A percentile compares a stretch with the other conserved stretches of the same genome.
Evolutionary conservation across 371 early-diverging fungal species (phyloP).

Genomic region (Dichotomocladium elegans): DNA sequence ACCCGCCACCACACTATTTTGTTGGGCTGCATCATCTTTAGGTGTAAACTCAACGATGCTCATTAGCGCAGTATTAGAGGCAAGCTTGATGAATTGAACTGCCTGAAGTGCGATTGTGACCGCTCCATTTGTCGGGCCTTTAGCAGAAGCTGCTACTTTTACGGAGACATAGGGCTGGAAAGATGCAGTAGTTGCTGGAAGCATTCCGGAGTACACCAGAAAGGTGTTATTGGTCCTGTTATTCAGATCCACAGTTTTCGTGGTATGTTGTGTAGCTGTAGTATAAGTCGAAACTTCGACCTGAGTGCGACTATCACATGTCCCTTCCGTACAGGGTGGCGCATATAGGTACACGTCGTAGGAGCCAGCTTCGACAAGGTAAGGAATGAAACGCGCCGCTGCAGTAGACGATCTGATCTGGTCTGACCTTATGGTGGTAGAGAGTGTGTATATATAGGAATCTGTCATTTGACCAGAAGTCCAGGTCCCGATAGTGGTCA

Average conservation of each 20-base stretch:
- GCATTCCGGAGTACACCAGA: constrained; percentile 46
- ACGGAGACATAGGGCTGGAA: constrained; percentile 50
- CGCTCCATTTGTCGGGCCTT: constrained; percentile 9
- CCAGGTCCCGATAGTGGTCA: constrained; percentile 23
- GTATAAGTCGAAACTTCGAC: constrained; percentile 30
- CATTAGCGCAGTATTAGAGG: constrained; percentile 24
- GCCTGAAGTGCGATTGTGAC: constrained; percentile 44
- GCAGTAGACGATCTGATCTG: constrained; percentile 22
- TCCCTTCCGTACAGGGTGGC: constrained; percentile 57
- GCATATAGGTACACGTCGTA: constrained; percentile 60
- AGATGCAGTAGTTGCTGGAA: constrained; percentile 31
- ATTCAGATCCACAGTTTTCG: constrained; percentile 9
- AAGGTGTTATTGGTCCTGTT: constrained; percentile 22
- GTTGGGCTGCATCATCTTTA: not conserved
- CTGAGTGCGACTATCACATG: constrained; percentile 44
- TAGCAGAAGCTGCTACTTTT: constrained; percentile 23
- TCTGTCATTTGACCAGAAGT: constrained; percentile 8
- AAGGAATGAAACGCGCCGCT: constrained; percentile 49
- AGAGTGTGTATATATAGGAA: constrained; percentile 20
- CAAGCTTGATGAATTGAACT: constrained; percentile 51
- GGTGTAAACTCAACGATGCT: constrained; percentile 32
- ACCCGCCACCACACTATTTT: constrained; percentile 4
- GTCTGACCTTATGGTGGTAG: constrained; percentile 15
- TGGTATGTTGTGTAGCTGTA: constrained; percentile 1
- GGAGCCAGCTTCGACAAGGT: constrained; percentile 60